Evolutionary conservation across 805 yeast genomes (phyloP).

Genomic region (Candida boidinii): DNA sequence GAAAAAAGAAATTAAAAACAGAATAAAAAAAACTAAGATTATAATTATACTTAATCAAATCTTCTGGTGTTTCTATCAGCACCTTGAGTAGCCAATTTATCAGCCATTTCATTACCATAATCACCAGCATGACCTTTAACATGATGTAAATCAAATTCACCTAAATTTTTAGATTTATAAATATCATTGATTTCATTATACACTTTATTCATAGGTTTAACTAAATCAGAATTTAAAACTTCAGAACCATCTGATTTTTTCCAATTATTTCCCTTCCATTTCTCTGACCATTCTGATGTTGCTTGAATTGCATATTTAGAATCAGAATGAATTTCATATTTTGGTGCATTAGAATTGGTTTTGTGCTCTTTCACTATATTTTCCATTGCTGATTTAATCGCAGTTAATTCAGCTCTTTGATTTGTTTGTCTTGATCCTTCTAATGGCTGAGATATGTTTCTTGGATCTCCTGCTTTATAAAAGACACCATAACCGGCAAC

Average conservation of each 20-base stretch:
- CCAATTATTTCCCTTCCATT: constrained; percentile 56
- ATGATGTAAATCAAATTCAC: constrained; percentile 40
- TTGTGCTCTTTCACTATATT: constrained; percentile 27
- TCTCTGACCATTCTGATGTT: constrained; percentile 45
- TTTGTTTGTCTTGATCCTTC: constrained; percentile 51
- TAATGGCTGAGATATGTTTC: constrained; percentile 50
- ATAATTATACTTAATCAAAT: too few species aligned
- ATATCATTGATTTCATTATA: constrained; percentile 27
- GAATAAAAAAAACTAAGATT: too few species aligned
- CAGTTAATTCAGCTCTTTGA: constrained; percentile 73
- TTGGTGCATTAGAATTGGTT: constrained; percentile 6
- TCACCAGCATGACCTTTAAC: constrained; percentile 68
- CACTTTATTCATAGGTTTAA: constrained; percentile 23
- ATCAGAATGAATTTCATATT: constrained; percentile 52
- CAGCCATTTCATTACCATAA: constrained; percentile 73
- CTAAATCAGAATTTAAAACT: constrained; percentile 47
- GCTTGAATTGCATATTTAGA: constrained; percentile 58
- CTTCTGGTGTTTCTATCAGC: constrained; percentile 26
- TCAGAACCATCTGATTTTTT: constrained; percentile 29
- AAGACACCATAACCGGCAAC: constrained; percentile 71
- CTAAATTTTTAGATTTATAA: constrained; percentile 26
- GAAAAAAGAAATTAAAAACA: too few species aligned
- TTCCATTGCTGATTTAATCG: constrained; percentile 49
- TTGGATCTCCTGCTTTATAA: constrained; percentile 45
- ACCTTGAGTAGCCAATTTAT: constrained; percentile 61